These are phyloP conservation scores for Wickerhamomyces bisporus DNA, from an alignment of 805 yeast genomes.

Conservation along the genomic window DNA sequence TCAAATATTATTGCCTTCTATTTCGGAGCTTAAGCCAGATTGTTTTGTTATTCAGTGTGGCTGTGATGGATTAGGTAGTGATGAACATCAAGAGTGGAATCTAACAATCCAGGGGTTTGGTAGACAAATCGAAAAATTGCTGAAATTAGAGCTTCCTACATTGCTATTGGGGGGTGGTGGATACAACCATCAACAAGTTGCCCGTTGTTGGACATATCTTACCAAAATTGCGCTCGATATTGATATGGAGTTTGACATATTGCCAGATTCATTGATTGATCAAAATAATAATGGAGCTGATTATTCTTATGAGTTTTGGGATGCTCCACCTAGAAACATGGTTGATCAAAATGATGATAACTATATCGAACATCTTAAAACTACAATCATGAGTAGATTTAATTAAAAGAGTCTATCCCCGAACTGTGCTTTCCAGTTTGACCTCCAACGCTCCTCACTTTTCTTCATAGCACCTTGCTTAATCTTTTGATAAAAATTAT, in stretches of 20 bases:
- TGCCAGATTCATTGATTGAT: slow-evolving; percentile 49
- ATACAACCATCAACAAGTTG: slow-evolving; percentile 54
- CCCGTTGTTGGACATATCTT: slow-evolving; percentile 49
- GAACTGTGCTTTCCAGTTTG: slow-evolving; percentile 54
- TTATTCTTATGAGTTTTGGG: slow-evolving; percentile 48
- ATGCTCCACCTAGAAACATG: slow-evolving; percentile 29
- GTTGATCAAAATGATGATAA: slow-evolving; percentile 25
- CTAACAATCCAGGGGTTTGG: slow-evolving; percentile 49
- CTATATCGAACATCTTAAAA: slow-evolving; percentile 23
- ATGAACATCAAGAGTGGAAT: slow-evolving; percentile 65
- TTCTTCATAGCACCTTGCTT: slow-evolving; percentile 71
- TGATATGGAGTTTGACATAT: slow-evolving; percentile 34
- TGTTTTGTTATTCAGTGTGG: slow-evolving; percentile 65
- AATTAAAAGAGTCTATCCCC: slow-evolving; percentile 16
- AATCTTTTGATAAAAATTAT: slow-evolving; percentile 33
- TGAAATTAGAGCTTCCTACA: slow-evolving; percentile 30
- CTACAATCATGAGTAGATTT: slow-evolving; percentile 4
- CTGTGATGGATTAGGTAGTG: slow-evolving; percentile 68
- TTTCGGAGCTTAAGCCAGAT: slow-evolving; percentile 39
- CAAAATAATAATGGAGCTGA: slow-evolving; percentile 27
- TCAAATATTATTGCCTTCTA: slow-evolving; percentile 38
- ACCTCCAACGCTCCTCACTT: slow-evolving; percentile 65
- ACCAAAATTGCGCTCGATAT: slow-evolving; percentile 22
- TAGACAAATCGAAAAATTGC: slow-evolving; percentile 26
- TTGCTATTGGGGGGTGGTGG: slow-evolving; percentile 76